Base-by-base conservation (phyloP, 805 yeast genomes). In the Sungouiozyma ichnusensis region DNA sequence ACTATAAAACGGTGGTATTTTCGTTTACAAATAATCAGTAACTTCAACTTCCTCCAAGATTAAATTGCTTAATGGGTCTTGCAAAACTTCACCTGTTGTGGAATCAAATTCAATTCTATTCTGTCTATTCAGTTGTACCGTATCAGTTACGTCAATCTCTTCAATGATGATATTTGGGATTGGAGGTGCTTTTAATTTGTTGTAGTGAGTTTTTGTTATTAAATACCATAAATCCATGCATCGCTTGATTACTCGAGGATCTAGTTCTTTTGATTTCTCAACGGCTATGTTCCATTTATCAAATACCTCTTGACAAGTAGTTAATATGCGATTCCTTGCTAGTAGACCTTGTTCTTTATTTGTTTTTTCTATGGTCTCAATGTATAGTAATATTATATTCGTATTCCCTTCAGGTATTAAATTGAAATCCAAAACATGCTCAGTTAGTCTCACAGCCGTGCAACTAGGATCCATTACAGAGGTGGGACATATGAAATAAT, bases 171-270 rank as follows among this genome's bases (percentile, higher is more conserved):
- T 19, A 36, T 47, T 47, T 16, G 27, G 11, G 8, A 35, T 29
- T 8, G 38, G 38, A 33, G 39, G 40, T n/a, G 37, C 39, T 14
- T n/a, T 19, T n/a, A 46, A 24, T 3, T 24, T 20, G 33, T 47
- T 24, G 29, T 7, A 48, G 18, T 49, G 48, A 16, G 39, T 38
- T 3, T 48, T 49, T 16, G 38, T 43, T 4, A 53, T 34, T 2
- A 37, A 19, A 13, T 40, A 38, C 55, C 54, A 53, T 20, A 52
- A 20, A 33, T 52, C 46, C 16, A 42, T 35, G 33, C 51, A 52
- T 31, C 55, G 46, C 15, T 36, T 29, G 15, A 48, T 36, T 1
- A 47, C 49, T 11, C 35, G 38, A n/a, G 15, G 6, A 16, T 4
- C 35, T 6, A 20, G 20, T 17, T 39, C 36, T 6, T 42, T 35